Evolutionary conservation across 2,329 filamentous ascomycete species (phyloP), one percentile per base, ranked within the genome.

Genomic region (Epichloe gansuensis): DNA sequence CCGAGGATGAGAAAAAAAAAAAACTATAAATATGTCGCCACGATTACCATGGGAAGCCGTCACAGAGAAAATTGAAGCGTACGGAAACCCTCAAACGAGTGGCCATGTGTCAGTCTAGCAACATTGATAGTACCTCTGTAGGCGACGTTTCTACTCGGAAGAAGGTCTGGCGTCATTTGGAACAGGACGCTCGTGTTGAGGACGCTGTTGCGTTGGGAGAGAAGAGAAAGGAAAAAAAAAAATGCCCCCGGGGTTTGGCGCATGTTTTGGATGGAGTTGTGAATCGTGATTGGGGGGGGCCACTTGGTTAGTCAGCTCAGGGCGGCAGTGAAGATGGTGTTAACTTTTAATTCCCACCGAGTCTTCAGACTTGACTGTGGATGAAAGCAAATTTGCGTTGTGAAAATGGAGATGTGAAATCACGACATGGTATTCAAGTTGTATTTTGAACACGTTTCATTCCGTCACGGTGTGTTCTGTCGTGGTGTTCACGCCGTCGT

Each of bases 71-170:
- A 5, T 40, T 17, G 1, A 17, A 17, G 5, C 35, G 50, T 51
- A 60, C 66, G 65, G 58, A 64, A 66, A 68, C 70, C 70, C 68
- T 72, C 70, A 70, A 70, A 70, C 68, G 60, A 68, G 67, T 65
- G 68, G 67, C 51, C 42, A 39, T 66, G 54, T 50, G 39, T 67
- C 64, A 9, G 61, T 70, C 67, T 70, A 56, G 68, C 68, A 70
- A 65, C 49, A 34, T 31, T 17, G 15, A 58, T 49, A 21, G 43
- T 42, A 54, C 54, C 52, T 54, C 48, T 42, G 34, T 38, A 41
- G 43, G 49, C 55, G 58, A 55, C 56, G 55, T 56, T 58, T 58
- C 61, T 59, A 64, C 60, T 47, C 43, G 44, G 49, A 45, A 55
- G 48, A 57, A 59, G 58, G 53, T 52, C 53, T 56, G 27, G 53